phyloP scores from a whole-genome alignment of 371 early-diverging fungal species.

The Rhizopus arrhizus region DNA sequence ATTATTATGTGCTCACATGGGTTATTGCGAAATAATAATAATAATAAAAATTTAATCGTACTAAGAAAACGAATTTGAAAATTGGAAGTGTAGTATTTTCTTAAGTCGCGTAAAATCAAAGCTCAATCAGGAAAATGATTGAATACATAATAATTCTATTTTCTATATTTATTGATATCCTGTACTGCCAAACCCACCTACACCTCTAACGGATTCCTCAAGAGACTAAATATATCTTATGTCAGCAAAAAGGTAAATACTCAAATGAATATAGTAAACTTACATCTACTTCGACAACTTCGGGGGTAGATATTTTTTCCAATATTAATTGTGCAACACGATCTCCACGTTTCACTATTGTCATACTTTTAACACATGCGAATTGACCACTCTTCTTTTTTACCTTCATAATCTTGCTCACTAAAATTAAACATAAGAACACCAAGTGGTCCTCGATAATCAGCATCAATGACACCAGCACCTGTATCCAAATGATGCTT shows the following conservation, averaged over 20 bases:
- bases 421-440: conserved; percentile 93
- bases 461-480: conserved; percentile 97
- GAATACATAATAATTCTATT: too few relatives aligned
- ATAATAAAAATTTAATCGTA: too few relatives aligned
- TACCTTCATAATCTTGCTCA: conserved; percentile 75
- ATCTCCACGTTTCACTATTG: conserved; percentile 81
- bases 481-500: conserved; percentile 93
- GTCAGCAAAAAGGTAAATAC: not conserved
- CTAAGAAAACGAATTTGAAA: too few relatives aligned
- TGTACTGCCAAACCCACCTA: conserved; percentile 93
- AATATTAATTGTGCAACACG: conserved; percentile 97
- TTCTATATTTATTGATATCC: conserved; percentile 56
- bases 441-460: conserved; percentile 85
- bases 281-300: conserved; percentile 77
- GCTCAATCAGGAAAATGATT: too few relatives aligned
- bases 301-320: conserved; percentile 83
- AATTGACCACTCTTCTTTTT: conserved; percentile 2
- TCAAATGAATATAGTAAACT: conserved; percentile 4
- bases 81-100: too few relatives aligned
- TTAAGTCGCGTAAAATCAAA: too few relatives aligned
- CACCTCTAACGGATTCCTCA: conserved; percentile 83
- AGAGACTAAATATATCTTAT: conserved; percentile 46
- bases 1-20: too few relatives aligned
- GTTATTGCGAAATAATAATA: too few relatives aligned
- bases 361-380: conserved; percentile 16